Evolutionary conservation across 306 rosid genomes (phyloP), one percentile per base, ranked within the genome.

Genomic region (Pachyrhizus erosus): DNA sequence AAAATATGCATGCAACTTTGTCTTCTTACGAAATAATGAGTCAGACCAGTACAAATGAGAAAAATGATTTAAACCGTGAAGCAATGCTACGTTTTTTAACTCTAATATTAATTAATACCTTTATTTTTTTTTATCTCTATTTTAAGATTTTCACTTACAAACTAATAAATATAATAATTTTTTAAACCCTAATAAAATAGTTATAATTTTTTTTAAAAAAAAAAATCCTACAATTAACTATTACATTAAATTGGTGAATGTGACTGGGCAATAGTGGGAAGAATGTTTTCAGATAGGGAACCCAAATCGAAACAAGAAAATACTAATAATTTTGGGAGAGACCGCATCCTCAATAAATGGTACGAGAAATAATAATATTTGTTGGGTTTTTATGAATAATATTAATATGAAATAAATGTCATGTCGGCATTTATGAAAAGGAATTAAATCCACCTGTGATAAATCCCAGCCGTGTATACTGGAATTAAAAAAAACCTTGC

Each of bases 371-470:
- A n/a, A n/a, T n/a, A n/a, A n/a, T n/a, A n/a, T n/a, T n/a, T n/a
- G n/a, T 58, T 77, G 26, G 33, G 3, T 20, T 31, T 31, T 29
- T 55, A 18, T 13, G 18, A n/a, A 46, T 46, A 11, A 10, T 7
- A 48, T 26, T 83, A 2, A 27, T 37, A 49, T 39, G 39, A 62
- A 75, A 48, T 24, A 21, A 77, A 77, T 71, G 58, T 33, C 57
- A 20, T 48, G 37, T 71, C 40, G 76, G 80, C 45, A 48, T 33
- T 58, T 46, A 70, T 40, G 11, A 57, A 21, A 9, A 7, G 52
- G 3, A 54, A 54, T 40, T 17, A 33, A 57, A 69, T 11, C 20
- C 40, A 49, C 58, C 15, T 12, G 24, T 6, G 62, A 27, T 21
- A 37, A 34, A 78, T 52, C 55, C 29, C 33, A 31, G 48, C 31